Evolutionary conservation across 73 alveolate species (phyloP), one percentile per base, ranked within the genome.

Genomic region (Paramecium pentaurelia): DNA sequence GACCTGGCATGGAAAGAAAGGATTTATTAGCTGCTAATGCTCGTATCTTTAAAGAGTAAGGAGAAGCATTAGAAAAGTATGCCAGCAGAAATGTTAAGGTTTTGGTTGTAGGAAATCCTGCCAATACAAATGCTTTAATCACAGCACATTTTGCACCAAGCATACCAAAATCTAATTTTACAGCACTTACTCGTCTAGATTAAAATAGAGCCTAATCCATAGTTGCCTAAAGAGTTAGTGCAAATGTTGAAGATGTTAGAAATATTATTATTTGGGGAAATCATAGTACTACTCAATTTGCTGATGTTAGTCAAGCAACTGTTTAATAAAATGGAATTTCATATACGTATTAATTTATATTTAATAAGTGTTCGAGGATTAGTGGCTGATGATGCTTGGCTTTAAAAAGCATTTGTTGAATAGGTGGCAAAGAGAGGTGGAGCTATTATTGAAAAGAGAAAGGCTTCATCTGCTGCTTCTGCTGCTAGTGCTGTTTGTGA

Each of bases 1-100:
- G 97, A 34, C 99, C 99, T 9, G 99, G 99, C 27, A 98, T 98
- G 99, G 99, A 98, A 93, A 95, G 99, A 83, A 98, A 96, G 84
- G 99, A 98, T 87, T 93, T 98, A 34, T 94, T 98, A 49, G 96
- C 96, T 60, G 97, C 94, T 34, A 98, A 98, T 91, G 98, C 98
- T 58, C 91, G 92, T 85, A 97, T 98, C 88, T 98, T 97, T 93
- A 92, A 95, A 30, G 99, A 64, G 8, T 96, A 98, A 93, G 99
- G 99, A 37, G 94, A 93, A 77, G 99, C 99, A 25, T 80, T 98
- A 49, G 95, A 96, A 49, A 97, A 94, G 87, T 93, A 96, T 92
- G 99, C 99, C n/a, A 97, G 97, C 92, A 96, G 94, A 93, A 96
- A 94, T 88, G 97, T 95, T 32, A 98, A 98, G 89, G 98, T 98